Percentiles rank a stretch among this genome's conserved stretches.
These are phyloP conservation scores for Penicillium sclerotiorum DNA, from an alignment of 2,329 filamentous ascomycete genomes.

Conservation along the genomic window DNA sequence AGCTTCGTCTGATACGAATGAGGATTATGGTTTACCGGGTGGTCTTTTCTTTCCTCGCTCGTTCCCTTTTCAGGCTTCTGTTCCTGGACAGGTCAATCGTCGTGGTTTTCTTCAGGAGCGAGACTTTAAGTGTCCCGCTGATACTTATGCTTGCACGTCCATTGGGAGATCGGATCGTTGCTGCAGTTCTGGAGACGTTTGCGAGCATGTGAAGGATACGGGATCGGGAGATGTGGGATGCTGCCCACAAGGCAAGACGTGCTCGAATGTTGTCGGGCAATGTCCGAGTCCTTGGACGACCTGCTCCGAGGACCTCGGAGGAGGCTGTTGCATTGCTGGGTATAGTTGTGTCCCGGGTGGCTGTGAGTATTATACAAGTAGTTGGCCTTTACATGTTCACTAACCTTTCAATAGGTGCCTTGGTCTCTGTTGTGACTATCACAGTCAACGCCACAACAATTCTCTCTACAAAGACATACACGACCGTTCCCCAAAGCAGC, in stretches of 20 bases:
- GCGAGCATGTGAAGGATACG: conserved; percentile 56
- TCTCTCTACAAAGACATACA: conserved; percentile 35
- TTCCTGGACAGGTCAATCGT: background rate
- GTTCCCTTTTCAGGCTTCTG: conserved; percentile 12
- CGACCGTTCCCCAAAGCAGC: conserved; percentile 29
- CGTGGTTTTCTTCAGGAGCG: conserved; percentile 27
- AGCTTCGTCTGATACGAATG: background rate
- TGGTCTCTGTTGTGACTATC: conserved; percentile 39
- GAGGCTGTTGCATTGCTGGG: conserved; percentile 65
- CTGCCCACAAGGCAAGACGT: conserved; percentile 58
- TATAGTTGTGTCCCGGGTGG: conserved; percentile 60
- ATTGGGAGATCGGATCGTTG: conserved; percentile 62
- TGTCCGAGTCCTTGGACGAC: conserved; percentile 58
- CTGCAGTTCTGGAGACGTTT: conserved; percentile 57
- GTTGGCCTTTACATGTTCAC: too few species aligned
- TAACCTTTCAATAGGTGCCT: conserved; percentile 29
- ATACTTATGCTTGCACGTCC: conserved; percentile 56
- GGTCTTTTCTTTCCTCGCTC: conserved; percentile 16
- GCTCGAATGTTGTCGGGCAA: conserved; percentile 53
- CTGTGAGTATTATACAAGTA: conserved; percentile 50
- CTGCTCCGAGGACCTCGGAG: conserved; percentile 58
- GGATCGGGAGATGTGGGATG: conserved; percentile 62
- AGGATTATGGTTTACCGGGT: background rate
- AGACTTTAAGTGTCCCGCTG: conserved; percentile 61
- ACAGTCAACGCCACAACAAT: conserved; percentile 36